Evolutionary conservation across 2,329 filamentous ascomycete genomes (phyloP).

Genomic region (Neofusicoccum parvum): DNA sequence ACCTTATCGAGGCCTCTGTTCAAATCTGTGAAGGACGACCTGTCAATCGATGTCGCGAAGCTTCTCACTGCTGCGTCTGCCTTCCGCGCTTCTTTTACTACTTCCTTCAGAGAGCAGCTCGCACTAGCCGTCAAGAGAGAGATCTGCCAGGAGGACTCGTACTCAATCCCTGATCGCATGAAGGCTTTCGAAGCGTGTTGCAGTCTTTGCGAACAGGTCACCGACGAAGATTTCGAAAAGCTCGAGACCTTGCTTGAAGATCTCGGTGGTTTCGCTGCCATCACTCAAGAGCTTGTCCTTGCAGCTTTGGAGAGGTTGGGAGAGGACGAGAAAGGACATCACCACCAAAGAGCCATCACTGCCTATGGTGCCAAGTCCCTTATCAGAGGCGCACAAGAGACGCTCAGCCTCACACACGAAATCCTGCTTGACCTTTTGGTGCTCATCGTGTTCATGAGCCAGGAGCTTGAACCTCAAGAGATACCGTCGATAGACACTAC

Average conservation of each 20-base stretch:
- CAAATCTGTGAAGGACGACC: slow-evolving; percentile 50
- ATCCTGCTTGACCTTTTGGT: slow-evolving; percentile 81
- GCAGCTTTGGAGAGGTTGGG: slow-evolving; percentile 54
- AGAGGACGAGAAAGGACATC: slow-evolving; percentile 37
- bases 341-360: slow-evolving; percentile 58
- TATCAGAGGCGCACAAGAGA: slow-evolving; percentile 78
- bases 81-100: slow-evolving; percentile 71
- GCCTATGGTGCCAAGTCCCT: slow-evolving; percentile 76
- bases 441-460: slow-evolving; percentile 83
- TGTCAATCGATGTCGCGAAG: slow-evolving; percentile 58
- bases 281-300: slow-evolving; percentile 56
- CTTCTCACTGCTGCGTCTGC: slow-evolving; percentile 70
- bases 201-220: slow-evolving; percentile 75
- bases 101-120: slow-evolving; percentile 69
- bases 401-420: slow-evolving; percentile 69
- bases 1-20: slow-evolving; percentile 35
- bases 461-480: slow-evolving; percentile 74
- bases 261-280: slow-evolving; percentile 57
- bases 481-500: slow-evolving; percentile 65
- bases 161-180: slow-evolving; percentile 65
- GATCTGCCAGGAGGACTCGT: slow-evolving; percentile 70
- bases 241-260: slow-evolving; percentile 71
- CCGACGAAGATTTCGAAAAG: slow-evolving; percentile 75
- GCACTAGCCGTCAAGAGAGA: slow-evolving; percentile 70
- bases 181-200: slow-evolving; percentile 77